Evolutionary conservation across 1,284 basidiomycete species (phyloP).

Genomic region (Cryptococcus deneoformans): DNA sequence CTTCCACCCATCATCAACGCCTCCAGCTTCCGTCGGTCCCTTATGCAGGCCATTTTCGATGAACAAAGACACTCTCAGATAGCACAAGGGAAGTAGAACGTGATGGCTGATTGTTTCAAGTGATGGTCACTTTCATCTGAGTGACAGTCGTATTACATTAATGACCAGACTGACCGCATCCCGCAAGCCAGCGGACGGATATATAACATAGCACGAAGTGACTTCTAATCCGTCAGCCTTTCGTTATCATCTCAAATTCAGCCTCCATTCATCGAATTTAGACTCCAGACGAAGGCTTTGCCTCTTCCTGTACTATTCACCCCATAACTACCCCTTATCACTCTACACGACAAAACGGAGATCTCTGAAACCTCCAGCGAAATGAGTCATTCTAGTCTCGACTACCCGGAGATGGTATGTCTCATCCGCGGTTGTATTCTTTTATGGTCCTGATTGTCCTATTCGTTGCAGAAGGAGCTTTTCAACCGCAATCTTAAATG

Average conservation of each 20-base stretch:
- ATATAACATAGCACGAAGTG: background rate
- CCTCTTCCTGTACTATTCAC: too few relatives aligned
- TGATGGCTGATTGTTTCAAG: background rate
- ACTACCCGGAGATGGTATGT: constrained; percentile 19
- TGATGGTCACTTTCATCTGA: background rate
- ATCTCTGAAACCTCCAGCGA: background rate
- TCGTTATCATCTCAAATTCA: background rate
- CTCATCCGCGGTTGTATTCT: background rate
- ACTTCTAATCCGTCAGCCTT: background rate
- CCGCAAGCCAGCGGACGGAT: too few relatives aligned
- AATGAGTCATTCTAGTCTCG: constrained; percentile 14
- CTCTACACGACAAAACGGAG: background rate
- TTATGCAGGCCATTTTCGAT: too few relatives aligned
- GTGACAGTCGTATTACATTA: too few relatives aligned
- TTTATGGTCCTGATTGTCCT: background rate
- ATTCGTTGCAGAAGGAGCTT: constrained; percentile 17
- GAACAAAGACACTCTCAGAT: too few relatives aligned
- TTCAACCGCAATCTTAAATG: constrained; percentile 26
- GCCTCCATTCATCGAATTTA: too few relatives aligned
- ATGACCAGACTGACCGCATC: too few relatives aligned
- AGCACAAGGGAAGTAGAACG: background rate
- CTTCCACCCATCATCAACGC: too few relatives aligned
- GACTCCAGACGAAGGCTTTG: too few relatives aligned
- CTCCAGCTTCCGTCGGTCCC: too few relatives aligned
- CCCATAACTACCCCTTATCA: background rate